These are phyloP conservation scores for Entophlyctis helioformis DNA, from an alignment of 192 early-diverging fungal genomes.

Conservation along the genomic window DNA sequence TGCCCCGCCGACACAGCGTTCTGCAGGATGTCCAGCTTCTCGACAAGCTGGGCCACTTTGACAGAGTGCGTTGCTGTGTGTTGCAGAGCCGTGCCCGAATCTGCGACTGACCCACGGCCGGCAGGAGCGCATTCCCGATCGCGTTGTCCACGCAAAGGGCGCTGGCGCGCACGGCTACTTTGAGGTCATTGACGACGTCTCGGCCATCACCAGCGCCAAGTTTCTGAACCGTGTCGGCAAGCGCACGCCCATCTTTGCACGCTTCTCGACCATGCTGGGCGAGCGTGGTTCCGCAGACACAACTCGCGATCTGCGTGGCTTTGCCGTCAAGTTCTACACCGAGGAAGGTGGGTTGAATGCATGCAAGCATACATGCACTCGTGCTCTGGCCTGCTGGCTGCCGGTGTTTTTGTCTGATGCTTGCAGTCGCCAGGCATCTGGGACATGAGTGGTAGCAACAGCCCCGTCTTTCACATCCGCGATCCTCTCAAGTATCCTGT, in stretches of 20 bases:
- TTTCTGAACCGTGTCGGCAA: constrained; percentile 59
- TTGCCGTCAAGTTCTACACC: constrained; percentile 77
- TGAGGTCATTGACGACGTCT: constrained; percentile 62
- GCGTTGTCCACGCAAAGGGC: constrained; percentile 80
- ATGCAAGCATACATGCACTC: constrained; percentile 10
- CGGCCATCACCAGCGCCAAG: constrained; percentile 58
- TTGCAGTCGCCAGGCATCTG: constrained; percentile 45
- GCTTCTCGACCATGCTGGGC: constrained; percentile 73
- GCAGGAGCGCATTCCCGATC: constrained; percentile 76
- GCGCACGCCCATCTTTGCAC: constrained; percentile 67
- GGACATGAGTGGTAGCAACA: constrained; percentile 80
- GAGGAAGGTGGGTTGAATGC: constrained; percentile 43
- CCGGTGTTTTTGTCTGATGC: no score
- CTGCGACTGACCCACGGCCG: no score
- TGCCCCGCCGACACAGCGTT: no score
- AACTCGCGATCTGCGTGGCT: constrained; percentile 69
- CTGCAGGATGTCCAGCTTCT: constrained; percentile 66
- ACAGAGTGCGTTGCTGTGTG: no score
- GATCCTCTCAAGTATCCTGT: constrained; percentile 67
- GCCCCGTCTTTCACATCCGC: constrained; percentile 71
- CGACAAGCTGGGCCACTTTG: constrained; percentile 74
- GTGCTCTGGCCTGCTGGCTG: no score
- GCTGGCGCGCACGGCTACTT: constrained; percentile 76
- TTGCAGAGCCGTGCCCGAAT: no score
- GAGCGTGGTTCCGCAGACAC: constrained; percentile 64